phyloP scores from a whole-genome alignment of 805 yeast genomes.

The Saccharomyces kudriavzevii region DNA sequence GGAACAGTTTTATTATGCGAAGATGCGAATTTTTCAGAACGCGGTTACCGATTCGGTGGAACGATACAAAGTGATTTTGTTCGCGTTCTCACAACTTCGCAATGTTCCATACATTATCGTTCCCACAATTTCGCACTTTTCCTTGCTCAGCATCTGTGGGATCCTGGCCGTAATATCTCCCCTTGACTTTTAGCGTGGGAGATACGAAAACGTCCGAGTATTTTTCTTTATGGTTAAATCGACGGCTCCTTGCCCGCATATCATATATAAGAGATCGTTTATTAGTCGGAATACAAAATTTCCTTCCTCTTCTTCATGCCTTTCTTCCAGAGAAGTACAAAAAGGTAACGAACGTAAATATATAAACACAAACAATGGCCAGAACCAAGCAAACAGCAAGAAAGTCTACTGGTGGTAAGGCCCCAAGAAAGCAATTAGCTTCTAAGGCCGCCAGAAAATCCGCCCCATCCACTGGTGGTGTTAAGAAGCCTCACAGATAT shows the following conservation, averaged over 20 bases:
- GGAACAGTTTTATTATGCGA: slow-evolving; percentile 11
- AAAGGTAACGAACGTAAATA: background rate
- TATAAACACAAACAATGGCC: slow-evolving; percentile 46
- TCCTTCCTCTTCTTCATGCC: background rate
- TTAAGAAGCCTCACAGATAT: slow-evolving; percentile 91
- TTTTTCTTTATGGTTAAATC: background rate
- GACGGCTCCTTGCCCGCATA: background rate
- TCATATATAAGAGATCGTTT: slow-evolving; percentile 3
- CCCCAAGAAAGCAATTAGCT: slow-evolving; percentile 89
- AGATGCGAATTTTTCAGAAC: slow-evolving; percentile 18
- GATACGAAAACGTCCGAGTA: background rate
- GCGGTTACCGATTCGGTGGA: slow-evolving; percentile 2
- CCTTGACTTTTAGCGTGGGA: background rate
- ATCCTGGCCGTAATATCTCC: background rate
- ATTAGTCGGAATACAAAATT: background rate
- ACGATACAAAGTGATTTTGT: background rate
- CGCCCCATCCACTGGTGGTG: slow-evolving; percentile 89
- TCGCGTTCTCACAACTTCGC: slow-evolving; percentile 13
- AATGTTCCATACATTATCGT: slow-evolving; percentile 15
- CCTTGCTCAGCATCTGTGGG: slow-evolving; percentile 1
- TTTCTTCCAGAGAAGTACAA: background rate
- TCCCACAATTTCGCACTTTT: slow-evolving; percentile 14
- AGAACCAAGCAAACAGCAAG: slow-evolving; percentile 93
- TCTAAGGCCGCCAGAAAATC: slow-evolving; percentile 91
- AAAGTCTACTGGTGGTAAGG: slow-evolving; percentile 93